Percentiles rank a stretch among this genome's conserved stretches.
Evolutionary conservation across 2,329 filamentous ascomycete genomes (phyloP).

Genomic region (Colletotrichum orbiculare): DNA sequence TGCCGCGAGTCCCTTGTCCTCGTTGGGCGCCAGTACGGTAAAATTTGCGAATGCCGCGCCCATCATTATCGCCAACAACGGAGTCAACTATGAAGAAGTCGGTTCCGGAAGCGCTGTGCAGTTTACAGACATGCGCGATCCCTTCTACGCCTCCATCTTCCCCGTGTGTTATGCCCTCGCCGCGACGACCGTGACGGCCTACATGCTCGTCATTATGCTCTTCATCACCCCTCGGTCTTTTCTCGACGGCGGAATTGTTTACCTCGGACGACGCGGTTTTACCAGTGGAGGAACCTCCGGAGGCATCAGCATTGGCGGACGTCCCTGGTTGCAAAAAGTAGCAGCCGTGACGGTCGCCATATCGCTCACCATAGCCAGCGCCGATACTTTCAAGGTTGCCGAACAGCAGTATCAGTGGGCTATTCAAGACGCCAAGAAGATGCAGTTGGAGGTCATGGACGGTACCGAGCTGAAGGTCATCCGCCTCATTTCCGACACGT

Average conservation of each 20-base stretch:
- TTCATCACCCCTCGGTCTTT: constrained; percentile 96
- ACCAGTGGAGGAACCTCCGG: constrained; percentile 86
- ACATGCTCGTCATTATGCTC: constrained; percentile 92
- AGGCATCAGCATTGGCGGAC: constrained; percentile 86
- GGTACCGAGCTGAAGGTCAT: constrained; percentile 90
- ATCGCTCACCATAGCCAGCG: constrained; percentile 92
- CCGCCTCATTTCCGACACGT: constrained; percentile 93
- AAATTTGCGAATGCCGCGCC: constrained; percentile 52
- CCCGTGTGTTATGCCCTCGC: constrained; percentile 94
- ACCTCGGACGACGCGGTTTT: constrained; percentile 83
- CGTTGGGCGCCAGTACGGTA: constrained; percentile 32
- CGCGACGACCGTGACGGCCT: constrained; percentile 89
- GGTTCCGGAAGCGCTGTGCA: constrained; percentile 42
- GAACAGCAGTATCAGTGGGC: constrained; percentile 83
- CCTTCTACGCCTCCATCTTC: constrained; percentile 93
- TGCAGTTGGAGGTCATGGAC: constrained; percentile 84
- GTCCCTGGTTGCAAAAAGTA: constrained; percentile 92
- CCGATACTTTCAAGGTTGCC: constrained; percentile 88
- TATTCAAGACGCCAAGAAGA: constrained; percentile 79
- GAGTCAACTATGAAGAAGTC: constrained; percentile 52
- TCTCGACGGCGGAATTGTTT: constrained; percentile 84
- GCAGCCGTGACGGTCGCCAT: constrained; percentile 80
- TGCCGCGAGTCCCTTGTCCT: constrained; percentile 38
- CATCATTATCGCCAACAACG: constrained; percentile 54
- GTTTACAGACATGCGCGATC: constrained; percentile 78